Evolutionary conservation across 352 stramenopile species (phyloP), one percentile per base, ranked within the genome.

Genomic region (Elongisporangium senticosum): DNA sequence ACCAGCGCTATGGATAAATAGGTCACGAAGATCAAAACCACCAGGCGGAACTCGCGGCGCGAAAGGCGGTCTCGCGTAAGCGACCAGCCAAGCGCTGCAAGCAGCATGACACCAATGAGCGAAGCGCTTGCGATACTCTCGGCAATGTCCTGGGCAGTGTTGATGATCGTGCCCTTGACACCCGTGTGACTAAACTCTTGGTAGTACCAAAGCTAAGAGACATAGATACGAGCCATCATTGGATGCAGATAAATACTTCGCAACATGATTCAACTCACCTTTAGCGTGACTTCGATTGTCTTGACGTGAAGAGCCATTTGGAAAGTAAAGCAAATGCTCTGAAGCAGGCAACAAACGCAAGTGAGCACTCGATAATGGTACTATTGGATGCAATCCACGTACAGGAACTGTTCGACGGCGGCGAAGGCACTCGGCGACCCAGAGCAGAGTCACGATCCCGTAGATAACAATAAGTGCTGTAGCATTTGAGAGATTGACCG

Each of bases 51-150:
- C 58, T 90, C 80, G 20, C 72, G 68, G 1, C 54, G 51, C 17
- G 68, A 77, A 7, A 88, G 64, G n/a, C 54, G 26, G 21, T 80
- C 66, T 17, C 80, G 72, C 49, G 72, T 86, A 37, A 87, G 65
- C 6, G 80, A 87, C 80, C 80, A 90, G 0, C 78, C 78, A 7
- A 90, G 69, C n/a, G 80, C 68, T 2, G 68, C 68, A 2, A 83
- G 67, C 33, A 86, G 65, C 50, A 84, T 68, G 23, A 87, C 67
- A 13, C 59, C 67, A 0, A 86, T 55, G 10, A 90, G 62, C 11
- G 69, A 58, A 0, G 74, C 71, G 53, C 47, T 81, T 2, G 68
- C 62, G 2, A 56, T 56, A 53, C 77, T 87, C 40, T 86, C 76
- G 2, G 60, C 53, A 1, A 78, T 39, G 19, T 79, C 63, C 22